phyloP scores from a whole-genome alignment of 331 rosid genomes.

The Pyracantha coccinea region DNA sequence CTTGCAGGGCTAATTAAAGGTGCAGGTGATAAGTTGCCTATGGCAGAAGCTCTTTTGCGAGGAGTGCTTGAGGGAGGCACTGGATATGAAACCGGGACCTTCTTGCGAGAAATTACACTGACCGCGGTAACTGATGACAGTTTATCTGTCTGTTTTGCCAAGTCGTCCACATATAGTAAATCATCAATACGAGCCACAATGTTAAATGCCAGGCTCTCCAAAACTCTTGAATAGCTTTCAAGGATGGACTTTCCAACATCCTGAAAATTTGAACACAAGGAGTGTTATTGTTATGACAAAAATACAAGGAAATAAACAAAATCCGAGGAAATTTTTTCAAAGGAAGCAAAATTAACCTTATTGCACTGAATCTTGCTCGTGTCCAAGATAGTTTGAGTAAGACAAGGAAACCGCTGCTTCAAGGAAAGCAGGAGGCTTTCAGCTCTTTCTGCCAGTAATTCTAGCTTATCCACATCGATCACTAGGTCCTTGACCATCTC shows the following conservation, averaged over 20 bases:
- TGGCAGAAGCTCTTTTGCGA: slow-evolving; percentile 26
- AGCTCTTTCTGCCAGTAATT: slow-evolving; percentile 45
- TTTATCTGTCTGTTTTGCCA: slow-evolving; percentile 37
- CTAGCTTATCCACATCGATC: slow-evolving; percentile 48
- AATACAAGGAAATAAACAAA: background rate
- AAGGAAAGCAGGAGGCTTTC: slow-evolving; percentile 40
- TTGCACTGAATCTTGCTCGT: slow-evolving; percentile 56
- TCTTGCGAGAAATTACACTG: slow-evolving; percentile 39
- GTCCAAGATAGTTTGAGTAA: slow-evolving; percentile 45
- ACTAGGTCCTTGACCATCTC: slow-evolving; percentile 50
- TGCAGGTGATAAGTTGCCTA: slow-evolving; percentile 35
- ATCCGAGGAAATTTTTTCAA: background rate
- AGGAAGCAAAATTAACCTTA: slow-evolving; percentile 20
- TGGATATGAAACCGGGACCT: slow-evolving; percentile 16
- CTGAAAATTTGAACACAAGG: slow-evolving; percentile 14
- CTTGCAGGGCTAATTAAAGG: slow-evolving; percentile 46
- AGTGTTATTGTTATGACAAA: background rate
- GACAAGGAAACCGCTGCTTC: slow-evolving; percentile 51
- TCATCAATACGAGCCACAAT: slow-evolving; percentile 55
- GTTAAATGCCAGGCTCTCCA: slow-evolving; percentile 52
- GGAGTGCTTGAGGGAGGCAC: slow-evolving; percentile 46
- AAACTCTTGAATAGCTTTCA: slow-evolving; percentile 52
- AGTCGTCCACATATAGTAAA: slow-evolving; percentile 40
- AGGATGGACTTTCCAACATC: slow-evolving; percentile 57
- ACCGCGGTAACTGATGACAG: slow-evolving; percentile 33